Base-by-base conservation (phyloP, 2,329 filamentous ascomycete species). In the Lecanoromycetidae sp. region DNA sequence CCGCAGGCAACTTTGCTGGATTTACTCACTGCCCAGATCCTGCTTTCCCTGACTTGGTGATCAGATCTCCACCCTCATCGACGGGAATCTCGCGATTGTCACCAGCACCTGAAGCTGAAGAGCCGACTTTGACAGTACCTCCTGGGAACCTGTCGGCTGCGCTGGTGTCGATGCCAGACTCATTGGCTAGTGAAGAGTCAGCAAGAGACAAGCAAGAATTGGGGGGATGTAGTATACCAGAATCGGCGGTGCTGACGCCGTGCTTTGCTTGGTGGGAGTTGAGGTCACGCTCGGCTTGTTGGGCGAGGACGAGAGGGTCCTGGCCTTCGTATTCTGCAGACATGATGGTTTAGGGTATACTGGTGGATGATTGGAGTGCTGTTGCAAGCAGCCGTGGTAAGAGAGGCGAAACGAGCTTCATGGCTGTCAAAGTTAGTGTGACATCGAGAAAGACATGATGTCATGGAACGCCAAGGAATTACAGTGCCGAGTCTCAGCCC, bases 61-160 rank as follows among this genome's bases (percentile, higher is more conserved):
- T 51, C 39, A 71, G 57, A 34, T 58, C 60, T 5, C 71, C 70
- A 10, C 71, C 71, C 55, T 73, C 70, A 6, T 58, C 57, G 3
- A 62, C 39, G 1, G 71, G 69, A 35, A 72, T 73, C 35, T 69
- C 64, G 39, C 69, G 61, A 56, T 71, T 71, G 55, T 70, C 64
- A 27, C 67, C 66, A 2, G 60, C 61, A 23, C 69, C 69, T 2
- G 63, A 66, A 4, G 65, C 67, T 0, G 61, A 61, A 19, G 64
- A 66, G 32, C 70, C 70, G 52, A 67, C 64, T 27, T 56, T 64
- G 12, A 71, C 68, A 10, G 57, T 54, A 19, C 61, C 59, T 49
- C 70, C 70, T 13, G 70, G 67, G 59, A 72, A 73, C 34, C 65
- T 66, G 29, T 56, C 44, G 13, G 55, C 55, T 7, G 61, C 65